Evolutionary conservation across 768 basidiomycete species (phyloP).

Genomic region (Kwoniella dejecticola): DNA sequence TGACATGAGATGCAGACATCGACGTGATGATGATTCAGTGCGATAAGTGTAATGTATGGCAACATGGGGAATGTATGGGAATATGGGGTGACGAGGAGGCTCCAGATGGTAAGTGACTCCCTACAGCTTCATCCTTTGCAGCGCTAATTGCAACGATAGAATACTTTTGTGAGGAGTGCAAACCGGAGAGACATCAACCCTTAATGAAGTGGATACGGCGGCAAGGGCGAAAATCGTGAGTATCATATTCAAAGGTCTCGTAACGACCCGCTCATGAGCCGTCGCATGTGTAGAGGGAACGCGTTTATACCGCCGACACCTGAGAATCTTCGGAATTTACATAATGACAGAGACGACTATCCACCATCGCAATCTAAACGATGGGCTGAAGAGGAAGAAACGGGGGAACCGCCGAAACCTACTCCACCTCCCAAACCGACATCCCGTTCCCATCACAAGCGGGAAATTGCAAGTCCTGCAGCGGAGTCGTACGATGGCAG

Average conservation of each 20-base stretch:
- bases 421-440: constrained; percentile 14
- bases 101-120: constrained; percentile 50
- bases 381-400: constrained; percentile 33
- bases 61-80: constrained; percentile 95
- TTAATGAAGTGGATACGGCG: constrained; percentile 58
- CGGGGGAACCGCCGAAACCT: constrained; percentile 18
- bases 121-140: too few relatives aligned
- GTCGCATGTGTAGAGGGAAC: neutral
- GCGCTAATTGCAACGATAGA: constrained; percentile 59
- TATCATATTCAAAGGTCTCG: constrained; percentile 16
- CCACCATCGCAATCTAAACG: constrained; percentile 51
- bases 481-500: constrained; percentile 16
- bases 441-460: constrained; percentile 34
- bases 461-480: constrained; percentile 27
- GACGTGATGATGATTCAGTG: constrained; percentile 98
- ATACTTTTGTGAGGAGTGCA: constrained; percentile 93
- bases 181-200: constrained; percentile 79
- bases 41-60: constrained; percentile 96
- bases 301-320: constrained; percentile 40
- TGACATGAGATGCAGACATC: constrained; percentile 58
- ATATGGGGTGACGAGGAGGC: constrained; percentile 62
- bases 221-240: constrained; percentile 66
- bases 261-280: neutral
- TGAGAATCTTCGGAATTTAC: constrained; percentile 36
- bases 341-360: constrained; percentile 36